Evolutionary conservation across 176 grass and related monocot genomes (phyloP), one percentile per base, ranked within the genome.

Genomic region (Thalia dealbata): DNA sequence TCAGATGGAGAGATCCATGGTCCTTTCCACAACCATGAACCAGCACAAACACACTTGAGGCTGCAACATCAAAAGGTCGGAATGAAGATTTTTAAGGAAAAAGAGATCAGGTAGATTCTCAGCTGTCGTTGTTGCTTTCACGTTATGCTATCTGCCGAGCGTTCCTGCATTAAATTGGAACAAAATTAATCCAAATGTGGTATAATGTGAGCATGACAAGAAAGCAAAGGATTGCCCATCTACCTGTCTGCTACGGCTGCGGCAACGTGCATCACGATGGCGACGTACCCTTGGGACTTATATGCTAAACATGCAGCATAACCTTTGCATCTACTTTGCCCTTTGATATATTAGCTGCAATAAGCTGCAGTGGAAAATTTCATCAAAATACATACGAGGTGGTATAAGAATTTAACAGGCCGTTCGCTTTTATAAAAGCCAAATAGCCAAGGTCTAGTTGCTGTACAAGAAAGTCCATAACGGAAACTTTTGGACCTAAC

Each of bases 401-500:
- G 21, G 3, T 9, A n/a, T 7, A 58, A 58, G 22, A 58, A 58
- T 58, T 22, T n/a, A n/a, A 58, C 54, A 58, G 54, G 54, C 7
- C 54, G 22, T 48, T 48, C 22, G 54, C 21, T 58, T 58, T 58
- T 58, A 58, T 19, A 58, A 19, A 38, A 58, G 54, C 21, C 54
- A n/a, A n/a, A 19, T 58, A 58, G 19, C 54, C 16, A 14, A 22
- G 0, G 54, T 58, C 0, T 58, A 58, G 16, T n/a, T 7, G 19
- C 54, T 58, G 54, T 58, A 58, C 54, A 58, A 58, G 19, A 58
- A 58, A 58, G 6, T n/a, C 21, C 45, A 48, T 5, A n/a, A n/a
- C 54, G 7, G 19, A 58, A 58, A 58, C 54, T 58, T n/a, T 58
- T 58, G 54, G 54, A 58, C 54, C 54, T 58, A 58, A 58, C 61